Conservation (phyloP, 768 basidiomycete species). For the Boletus vinaceobasis region DNA sequence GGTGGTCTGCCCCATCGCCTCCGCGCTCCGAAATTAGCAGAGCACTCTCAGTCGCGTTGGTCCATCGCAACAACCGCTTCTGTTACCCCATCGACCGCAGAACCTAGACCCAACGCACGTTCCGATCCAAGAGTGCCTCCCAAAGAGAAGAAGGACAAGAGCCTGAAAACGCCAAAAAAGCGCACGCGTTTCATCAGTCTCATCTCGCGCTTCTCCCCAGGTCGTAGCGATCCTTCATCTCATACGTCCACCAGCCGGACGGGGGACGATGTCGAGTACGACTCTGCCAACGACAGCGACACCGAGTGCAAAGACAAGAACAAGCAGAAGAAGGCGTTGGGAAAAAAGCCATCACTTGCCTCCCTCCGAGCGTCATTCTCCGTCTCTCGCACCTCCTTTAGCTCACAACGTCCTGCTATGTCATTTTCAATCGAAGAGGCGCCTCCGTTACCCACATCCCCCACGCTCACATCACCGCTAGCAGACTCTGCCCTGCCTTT, state of each 20-base stretch:
- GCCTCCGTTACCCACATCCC: slow-evolving; percentile 28
- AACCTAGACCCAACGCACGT: slow-evolving; percentile 4
- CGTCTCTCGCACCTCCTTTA: slow-evolving; percentile 28
- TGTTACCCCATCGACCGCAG: slow-evolving; percentile 15
- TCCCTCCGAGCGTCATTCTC: slow-evolving; percentile 31
- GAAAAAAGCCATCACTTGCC: slow-evolving; percentile 30
- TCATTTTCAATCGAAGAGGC: slow-evolving; percentile 21
- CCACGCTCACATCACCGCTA: slow-evolving; percentile 10
- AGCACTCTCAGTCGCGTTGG: slow-evolving; percentile 24
- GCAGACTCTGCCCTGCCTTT: not conserved
- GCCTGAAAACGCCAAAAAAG: slow-evolving; percentile 26
- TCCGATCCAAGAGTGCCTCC: slow-evolving; percentile 12
- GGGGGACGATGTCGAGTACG: slow-evolving; percentile 13
- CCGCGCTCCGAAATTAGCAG: not conserved
- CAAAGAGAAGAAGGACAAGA: slow-evolving; percentile 22
- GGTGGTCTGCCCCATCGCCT: not conserved
- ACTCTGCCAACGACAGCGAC: slow-evolving; percentile 24
- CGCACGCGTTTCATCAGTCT: slow-evolving; percentile 32
- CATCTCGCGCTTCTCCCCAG: slow-evolving; percentile 30
- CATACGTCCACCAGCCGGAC: slow-evolving; percentile 1
- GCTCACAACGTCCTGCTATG: slow-evolving; percentile 23
- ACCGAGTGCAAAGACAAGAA: slow-evolving; percentile 14
- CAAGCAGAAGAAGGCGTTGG: slow-evolving; percentile 17
- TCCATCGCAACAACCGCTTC: slow-evolving; percentile 33
- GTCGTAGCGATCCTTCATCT: slow-evolving; percentile 22